A percentile compares a stretch with the other conserved stretches of the same genome.
phyloP scores from a whole-genome alignment of 106 monocot species.

The Dendrobium chrysotoxum region DNA sequence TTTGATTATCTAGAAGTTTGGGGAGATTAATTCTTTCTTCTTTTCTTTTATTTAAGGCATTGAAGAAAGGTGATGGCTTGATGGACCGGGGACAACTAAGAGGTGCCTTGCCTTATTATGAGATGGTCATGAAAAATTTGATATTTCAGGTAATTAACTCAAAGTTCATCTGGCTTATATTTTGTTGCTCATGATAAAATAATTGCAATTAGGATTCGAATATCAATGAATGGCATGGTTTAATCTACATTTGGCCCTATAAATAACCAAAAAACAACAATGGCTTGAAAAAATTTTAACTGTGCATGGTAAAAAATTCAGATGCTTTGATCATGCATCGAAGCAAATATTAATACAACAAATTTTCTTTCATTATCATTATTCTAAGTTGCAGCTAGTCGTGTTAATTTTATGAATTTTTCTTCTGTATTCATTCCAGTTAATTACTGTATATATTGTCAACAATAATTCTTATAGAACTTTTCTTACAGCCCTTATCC shows the following conservation, averaged over 20 bases:
- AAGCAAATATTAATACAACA: neutral
- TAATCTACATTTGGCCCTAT: neutral
- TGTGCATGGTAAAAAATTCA: neutral
- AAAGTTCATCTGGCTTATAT: neutral
- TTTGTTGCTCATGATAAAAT: neutral
- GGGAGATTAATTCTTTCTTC: neutral
- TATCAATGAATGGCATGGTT: neutral
- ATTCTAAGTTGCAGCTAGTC: neutral
- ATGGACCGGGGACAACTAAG: slow-evolving; percentile 76
- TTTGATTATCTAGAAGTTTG: neutral
- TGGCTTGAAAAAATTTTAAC: neutral
- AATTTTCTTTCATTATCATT: neutral
- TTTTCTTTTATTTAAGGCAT: slow-evolving; percentile 31
- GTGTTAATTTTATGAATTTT: neutral
- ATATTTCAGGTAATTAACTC: slow-evolving; percentile 60
- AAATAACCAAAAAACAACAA: neutral
- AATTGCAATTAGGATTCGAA: neutral
- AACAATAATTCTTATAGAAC: neutral
- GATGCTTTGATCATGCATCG: neutral
- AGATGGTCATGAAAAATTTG: slow-evolving; percentile 68
- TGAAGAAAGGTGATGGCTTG: slow-evolving; percentile 75
- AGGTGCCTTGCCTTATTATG: slow-evolving; percentile 80
- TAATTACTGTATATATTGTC: neutral
- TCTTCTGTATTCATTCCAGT: neutral
- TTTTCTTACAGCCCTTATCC: too few relatives aligned